Percentiles rank a stretch among this genome's conserved stretches.
Evolutionary conservation across 768 basidiomycete species (phyloP).

Genomic region (Phlegmacium glaucopus): DNA sequence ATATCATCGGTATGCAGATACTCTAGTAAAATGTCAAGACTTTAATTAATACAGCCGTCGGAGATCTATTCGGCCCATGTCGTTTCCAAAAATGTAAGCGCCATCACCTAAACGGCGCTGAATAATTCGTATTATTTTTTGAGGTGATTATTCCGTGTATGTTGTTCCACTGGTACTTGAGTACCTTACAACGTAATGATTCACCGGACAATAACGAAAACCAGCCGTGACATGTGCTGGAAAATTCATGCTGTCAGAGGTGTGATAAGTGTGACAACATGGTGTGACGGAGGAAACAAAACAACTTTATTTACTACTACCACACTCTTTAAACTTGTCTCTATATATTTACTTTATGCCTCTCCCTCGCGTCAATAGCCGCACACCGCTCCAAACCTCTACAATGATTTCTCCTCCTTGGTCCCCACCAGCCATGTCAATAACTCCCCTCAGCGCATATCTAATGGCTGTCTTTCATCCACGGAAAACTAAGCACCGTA

Average conservation of each 20-base stretch:
- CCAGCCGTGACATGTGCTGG: too few species aligned
- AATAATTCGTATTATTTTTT: too few species aligned
- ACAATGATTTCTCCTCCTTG: slow-evolving; percentile 3
- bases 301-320: background rate
- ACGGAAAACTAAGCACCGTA: slow-evolving; percentile 48
- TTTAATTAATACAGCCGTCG: too few species aligned
- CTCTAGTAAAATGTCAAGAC: too few species aligned
- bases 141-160: too few species aligned
- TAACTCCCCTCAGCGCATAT: slow-evolving; percentile 19
- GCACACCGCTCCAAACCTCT: slow-evolving; percentile 29
- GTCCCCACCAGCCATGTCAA: slow-evolving; percentile 12
- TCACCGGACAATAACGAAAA: too few species aligned
- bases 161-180: too few species aligned
- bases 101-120: too few species aligned
- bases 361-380: slow-evolving; percentile 26
- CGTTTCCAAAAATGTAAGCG: too few species aligned
- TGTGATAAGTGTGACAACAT: background rate
- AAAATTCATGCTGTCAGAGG: background rate
- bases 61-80: too few species aligned
- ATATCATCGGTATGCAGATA: too few species aligned
- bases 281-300: background rate
- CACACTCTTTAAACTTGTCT: slow-evolving; percentile 12
- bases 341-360: slow-evolving; percentile 18
- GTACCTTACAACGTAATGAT: too few species aligned
- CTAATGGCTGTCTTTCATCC: slow-evolving; percentile 33